Evolutionary conservation across 2,329 filamentous ascomycete species (phyloP), one percentile per base, ranked within the genome.

Genomic region (Bipolaris sorokiniana): DNA sequence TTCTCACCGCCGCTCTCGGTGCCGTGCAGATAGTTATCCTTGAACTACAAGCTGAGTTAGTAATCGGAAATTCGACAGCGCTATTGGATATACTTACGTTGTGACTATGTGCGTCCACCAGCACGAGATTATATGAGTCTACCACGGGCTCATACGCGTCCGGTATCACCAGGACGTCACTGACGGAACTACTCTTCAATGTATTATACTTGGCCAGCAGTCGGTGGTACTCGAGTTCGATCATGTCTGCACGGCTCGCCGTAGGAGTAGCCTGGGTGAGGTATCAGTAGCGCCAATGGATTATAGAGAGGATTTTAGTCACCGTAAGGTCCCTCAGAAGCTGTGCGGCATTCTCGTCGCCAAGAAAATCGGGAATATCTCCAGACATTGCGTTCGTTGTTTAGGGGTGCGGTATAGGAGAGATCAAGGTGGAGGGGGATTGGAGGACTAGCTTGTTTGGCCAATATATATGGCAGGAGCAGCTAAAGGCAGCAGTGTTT

Each of bases 51-150:
- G 1, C 16, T 3, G 5, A 11, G 22, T 48, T 3, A 48, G 46
- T 18, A 38, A 28, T 15, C 10, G 3, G 28, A 26, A 22, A 26
- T 4, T 7, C n/a, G n/a, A 10, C 4, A 13, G 18, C 15, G 33
- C 10, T 4, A 13, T 11, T 18, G n/a, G 13, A 5, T 18, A 10
- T 9, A 15, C 10, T 18, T 38, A 38, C 46, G 7, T 48, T 37
- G 15, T 48, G 46, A 16, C 46, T 48, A 10, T 48, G 46, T 37
- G 46, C 46, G 33, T 48, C 46, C 15, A 48, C 34, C 10, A 48
- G 33, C 22, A 48, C 34, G 7, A 48, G 46, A 2, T 20, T 18
- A 26, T 48, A 48, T 28, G 15, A 5, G 13, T 18, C 46, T 11
- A 18, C 34, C 2, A 31, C 3, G 16, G n/a, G 5, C 16, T 48